These are phyloP conservation scores for Przewalskia tangutica DNA, from an alignment of 257 asterid species.

Conservation along the genomic window DNA sequence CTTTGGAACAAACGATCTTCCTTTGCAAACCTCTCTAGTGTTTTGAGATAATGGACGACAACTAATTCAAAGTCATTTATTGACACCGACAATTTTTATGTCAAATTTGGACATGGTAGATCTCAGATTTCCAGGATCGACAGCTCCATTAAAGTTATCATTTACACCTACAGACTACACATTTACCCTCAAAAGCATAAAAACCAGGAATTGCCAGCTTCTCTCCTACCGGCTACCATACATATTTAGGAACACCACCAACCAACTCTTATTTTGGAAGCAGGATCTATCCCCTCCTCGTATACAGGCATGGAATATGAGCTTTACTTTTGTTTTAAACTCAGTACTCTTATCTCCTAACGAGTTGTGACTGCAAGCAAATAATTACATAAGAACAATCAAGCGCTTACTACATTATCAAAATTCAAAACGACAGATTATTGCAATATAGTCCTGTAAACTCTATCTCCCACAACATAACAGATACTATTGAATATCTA, in stretches of 20 bases:
- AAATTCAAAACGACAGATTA: background rate
- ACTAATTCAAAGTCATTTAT: too few species aligned
- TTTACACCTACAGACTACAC: too few species aligned
- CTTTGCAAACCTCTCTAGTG: background rate
- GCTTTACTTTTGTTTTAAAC: background rate
- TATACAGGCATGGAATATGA: background rate
- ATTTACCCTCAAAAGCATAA: background rate
- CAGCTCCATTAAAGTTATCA: too few species aligned
- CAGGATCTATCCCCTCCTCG: background rate
- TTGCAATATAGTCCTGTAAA: background rate
- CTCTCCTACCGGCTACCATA: background rate
- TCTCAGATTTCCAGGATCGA: too few species aligned
- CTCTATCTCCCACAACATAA: background rate
- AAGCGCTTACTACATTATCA: background rate
- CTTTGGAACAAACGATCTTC: too few species aligned
- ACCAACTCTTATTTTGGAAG: background rate
- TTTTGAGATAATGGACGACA: too few species aligned
- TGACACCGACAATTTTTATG: too few species aligned
- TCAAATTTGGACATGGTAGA: too few species aligned
- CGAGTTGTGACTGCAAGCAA: background rate
- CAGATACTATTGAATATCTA: background rate
- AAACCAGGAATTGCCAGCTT: background rate
- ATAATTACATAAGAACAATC: background rate
- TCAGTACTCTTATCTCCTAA: background rate
- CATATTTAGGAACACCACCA: background rate